These are phyloP conservation scores for Lachnellula hyalina DNA, from an alignment of 2,329 filamentous ascomycete genomes.

Conservation along the genomic window DNA sequence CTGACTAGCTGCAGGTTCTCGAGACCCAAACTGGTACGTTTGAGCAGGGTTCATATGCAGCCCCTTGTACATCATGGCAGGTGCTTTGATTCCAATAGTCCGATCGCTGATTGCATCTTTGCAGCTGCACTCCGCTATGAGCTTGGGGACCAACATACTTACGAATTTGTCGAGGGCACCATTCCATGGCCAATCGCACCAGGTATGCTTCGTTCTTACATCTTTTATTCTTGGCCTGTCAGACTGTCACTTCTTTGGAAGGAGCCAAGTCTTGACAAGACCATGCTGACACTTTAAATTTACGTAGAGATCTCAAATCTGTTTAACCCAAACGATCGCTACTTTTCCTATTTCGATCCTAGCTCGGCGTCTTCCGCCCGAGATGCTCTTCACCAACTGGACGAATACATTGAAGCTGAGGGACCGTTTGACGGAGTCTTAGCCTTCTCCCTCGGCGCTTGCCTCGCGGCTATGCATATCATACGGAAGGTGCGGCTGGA, in stretches of 20 bases:
- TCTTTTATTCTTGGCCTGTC: too few species aligned
- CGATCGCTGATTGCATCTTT: too few species aligned
- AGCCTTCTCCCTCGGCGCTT: slow-evolving; percentile 22
- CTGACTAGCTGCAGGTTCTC: not conserved
- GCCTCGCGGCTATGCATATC: slow-evolving; percentile 34
- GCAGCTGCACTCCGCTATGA: slow-evolving; percentile 13
- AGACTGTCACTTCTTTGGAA: too few species aligned
- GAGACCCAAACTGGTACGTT: slow-evolving; percentile 3
- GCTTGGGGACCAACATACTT: slow-evolving; percentile 10
- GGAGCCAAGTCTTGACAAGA: not conserved
- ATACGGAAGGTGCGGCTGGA: not conserved
- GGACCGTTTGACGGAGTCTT: slow-evolving; percentile 16
- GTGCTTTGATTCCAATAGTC: not conserved
- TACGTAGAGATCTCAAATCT: not conserved
- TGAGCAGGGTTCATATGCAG: not conserved
- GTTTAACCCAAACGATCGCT: not conserved
- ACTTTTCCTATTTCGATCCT: slow-evolving; percentile 7
- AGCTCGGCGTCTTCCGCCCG: not conserved
- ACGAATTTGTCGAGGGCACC: slow-evolving; percentile 13
- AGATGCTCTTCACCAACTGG: slow-evolving; percentile 1
- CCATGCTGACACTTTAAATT: not conserved
- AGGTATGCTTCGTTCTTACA: not conserved
- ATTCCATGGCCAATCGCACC: slow-evolving; percentile 2
- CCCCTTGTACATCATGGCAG: too few species aligned
- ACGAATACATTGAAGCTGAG: slow-evolving; percentile 3